phyloP scores from a whole-genome alignment of 2,329 filamentous ascomycete genomes.

The Gaeumannomyces sp. region DNA sequence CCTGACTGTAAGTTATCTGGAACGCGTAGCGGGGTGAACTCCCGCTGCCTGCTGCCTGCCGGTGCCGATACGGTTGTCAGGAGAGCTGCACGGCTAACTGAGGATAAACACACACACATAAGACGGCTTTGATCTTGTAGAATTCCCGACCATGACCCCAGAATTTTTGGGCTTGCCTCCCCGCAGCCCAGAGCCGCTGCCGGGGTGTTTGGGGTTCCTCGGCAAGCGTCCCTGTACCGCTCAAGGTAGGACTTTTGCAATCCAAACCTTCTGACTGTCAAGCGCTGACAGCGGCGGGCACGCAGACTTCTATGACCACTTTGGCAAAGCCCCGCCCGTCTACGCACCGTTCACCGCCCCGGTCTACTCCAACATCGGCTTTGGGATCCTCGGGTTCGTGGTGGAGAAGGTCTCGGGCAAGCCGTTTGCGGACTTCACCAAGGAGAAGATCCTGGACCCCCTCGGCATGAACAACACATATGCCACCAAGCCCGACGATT shows the following conservation, averaged over 20 bases:
- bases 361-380: constrained; percentile 43
- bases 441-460: constrained; percentile 34
- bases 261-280: neutral
- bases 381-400: constrained; percentile 37
- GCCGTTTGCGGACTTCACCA: constrained; percentile 31
- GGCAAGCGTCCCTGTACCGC: neutral
- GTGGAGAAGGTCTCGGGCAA: constrained; percentile 37
- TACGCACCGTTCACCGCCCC: constrained; percentile 38
- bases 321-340: constrained; percentile 28
- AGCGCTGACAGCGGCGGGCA: neutral
- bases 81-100: neutral
- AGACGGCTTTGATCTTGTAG: neutral
- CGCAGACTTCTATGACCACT: constrained; percentile 22
- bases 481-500: constrained; percentile 25
- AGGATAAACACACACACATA: neutral
- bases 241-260: neutral
- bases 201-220: neutral
- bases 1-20: constrained; percentile 3
- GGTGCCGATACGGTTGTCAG: neutral
- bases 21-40: neutral
- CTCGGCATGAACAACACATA: constrained; percentile 36
- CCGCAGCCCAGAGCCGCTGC: neutral
- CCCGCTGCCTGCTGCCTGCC: no score
- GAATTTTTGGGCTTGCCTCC: neutral
- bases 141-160: neutral